These are phyloP conservation scores for Teratosphaeriaceae sp. DNA, from an alignment of 2,329 filamentous ascomycete genomes.

Conservation along the genomic window DNA sequence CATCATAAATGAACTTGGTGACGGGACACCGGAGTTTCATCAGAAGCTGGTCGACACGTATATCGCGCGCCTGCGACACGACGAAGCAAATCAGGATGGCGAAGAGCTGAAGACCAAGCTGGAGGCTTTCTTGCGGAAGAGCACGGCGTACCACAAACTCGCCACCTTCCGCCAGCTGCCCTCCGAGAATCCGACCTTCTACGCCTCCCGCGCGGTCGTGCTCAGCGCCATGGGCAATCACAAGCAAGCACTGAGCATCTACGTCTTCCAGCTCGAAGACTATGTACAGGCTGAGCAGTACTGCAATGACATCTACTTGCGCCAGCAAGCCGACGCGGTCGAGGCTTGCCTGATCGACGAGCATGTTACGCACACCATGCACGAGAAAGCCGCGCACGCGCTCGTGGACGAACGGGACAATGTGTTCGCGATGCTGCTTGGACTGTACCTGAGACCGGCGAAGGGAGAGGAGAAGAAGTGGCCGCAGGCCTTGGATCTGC, in stretches of 20 bases:
- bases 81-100: conserved; percentile 30
- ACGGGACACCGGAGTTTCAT: conserved; percentile 79
- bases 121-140: conserved; percentile 67
- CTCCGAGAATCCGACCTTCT: conserved; percentile 74
- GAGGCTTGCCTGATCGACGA: conserved; percentile 16
- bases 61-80: conserved; percentile 50
- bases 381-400: not conserved
- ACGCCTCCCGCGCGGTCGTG: conserved; percentile 82
- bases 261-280: conserved; percentile 88
- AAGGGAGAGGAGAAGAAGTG: conserved; percentile 59
- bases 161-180: conserved; percentile 69
- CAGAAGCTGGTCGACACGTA: conserved; percentile 73
- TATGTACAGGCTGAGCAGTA: conserved; percentile 94
- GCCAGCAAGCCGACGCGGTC: conserved; percentile 13
- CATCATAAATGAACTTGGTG: conserved; percentile 78
- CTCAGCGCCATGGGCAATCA: conserved; percentile 94
- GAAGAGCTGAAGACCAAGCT: conserved; percentile 53
- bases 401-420: conserved; percentile 40
- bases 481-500: conserved; percentile 71
- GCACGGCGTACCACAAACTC: conserved; percentile 64
- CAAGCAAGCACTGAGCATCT: conserved; percentile 93
- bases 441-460: conserved; percentile 79
- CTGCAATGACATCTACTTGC: conserved; percentile 77
- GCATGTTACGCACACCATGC: conserved; percentile 21
- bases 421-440: conserved; percentile 87